phyloP scores from a whole-genome alignment of 2,329 filamentous ascomycete genomes.

The Colletotrichum karsti region DNA sequence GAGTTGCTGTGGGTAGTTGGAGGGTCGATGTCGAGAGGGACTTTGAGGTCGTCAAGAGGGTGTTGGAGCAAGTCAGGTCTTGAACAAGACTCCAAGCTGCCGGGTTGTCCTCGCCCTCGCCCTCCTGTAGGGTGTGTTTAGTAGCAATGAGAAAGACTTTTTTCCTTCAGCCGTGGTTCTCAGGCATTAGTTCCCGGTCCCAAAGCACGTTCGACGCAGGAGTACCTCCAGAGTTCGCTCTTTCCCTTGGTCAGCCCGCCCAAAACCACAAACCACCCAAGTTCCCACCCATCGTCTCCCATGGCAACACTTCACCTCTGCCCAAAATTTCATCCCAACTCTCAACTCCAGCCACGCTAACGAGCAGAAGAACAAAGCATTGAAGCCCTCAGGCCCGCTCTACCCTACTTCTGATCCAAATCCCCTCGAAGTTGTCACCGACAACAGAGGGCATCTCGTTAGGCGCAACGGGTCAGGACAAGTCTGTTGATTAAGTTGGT shows the following conservation, averaged over 20 bases:
- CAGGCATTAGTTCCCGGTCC: no score
- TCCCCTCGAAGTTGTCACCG: neutral
- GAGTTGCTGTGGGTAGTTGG: constrained; percentile 92
- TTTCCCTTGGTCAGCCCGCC: no score
- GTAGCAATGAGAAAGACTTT: no score
- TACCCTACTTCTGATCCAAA: neutral
- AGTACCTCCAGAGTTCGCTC: neutral
- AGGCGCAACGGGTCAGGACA: neutral
- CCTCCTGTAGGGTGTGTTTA: no score
- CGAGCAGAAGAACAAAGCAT: neutral
- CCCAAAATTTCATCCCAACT: neutral
- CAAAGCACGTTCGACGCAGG: neutral
- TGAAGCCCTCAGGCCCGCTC: no score
- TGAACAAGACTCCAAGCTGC: neutral
- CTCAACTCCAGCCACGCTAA: neutral
- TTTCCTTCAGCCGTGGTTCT: no score
- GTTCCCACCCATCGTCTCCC: neutral
- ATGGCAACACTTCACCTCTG: neutral
- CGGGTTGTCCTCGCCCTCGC: no score
- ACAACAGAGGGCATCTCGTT: neutral
- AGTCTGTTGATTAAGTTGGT: neutral
- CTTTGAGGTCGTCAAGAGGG: constrained; percentile 67
- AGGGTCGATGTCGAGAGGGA: constrained; percentile 76
- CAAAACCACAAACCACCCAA: no score
- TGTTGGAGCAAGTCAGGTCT: constrained; percentile 61